Conservation (phyloP, 2,329 filamentous ascomycete genomes). For the Magnaporthiopsis incrustans region DNA sequence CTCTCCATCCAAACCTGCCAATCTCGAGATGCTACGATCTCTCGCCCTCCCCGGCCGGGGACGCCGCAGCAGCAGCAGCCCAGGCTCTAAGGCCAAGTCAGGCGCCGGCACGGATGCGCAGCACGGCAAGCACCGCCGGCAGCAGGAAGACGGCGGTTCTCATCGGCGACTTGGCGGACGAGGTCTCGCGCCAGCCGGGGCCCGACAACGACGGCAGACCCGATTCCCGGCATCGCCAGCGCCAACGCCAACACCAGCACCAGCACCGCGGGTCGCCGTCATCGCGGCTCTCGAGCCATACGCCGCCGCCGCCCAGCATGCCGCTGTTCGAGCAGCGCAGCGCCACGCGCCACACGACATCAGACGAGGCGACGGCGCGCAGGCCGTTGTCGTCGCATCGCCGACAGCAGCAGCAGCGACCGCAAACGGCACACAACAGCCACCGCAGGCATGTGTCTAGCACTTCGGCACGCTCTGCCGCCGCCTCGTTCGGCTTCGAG, state of each 20-base stretch:
- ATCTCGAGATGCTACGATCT: neutral
- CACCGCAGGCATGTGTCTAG: neutral
- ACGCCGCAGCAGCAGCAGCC: too few species aligned
- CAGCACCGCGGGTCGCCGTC: neutral
- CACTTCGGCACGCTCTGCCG: neutral
- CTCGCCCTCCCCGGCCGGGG: neutral
- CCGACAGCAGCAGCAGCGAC: neutral
- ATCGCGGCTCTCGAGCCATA: neutral
- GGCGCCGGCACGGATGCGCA: neutral
- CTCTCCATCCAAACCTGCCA: neutral
- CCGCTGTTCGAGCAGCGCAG: neutral
- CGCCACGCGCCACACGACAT: too few species aligned
- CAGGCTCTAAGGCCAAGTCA: too few species aligned
- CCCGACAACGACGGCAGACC: neutral
- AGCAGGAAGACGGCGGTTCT: neutral
- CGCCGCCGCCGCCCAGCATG: neutral
- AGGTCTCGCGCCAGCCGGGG: neutral
- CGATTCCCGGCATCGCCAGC: neutral
- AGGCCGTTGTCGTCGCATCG: neutral
- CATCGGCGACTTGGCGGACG: neutral
- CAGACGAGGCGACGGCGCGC: neutral
- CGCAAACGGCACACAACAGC: neutral
- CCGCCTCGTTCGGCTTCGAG: neutral
- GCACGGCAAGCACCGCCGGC: neutral
- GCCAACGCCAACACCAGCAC: neutral